Conservation (phyloP, 2,329 filamentous ascomycete genomes). For the Diaporthe ampelina region DNA sequence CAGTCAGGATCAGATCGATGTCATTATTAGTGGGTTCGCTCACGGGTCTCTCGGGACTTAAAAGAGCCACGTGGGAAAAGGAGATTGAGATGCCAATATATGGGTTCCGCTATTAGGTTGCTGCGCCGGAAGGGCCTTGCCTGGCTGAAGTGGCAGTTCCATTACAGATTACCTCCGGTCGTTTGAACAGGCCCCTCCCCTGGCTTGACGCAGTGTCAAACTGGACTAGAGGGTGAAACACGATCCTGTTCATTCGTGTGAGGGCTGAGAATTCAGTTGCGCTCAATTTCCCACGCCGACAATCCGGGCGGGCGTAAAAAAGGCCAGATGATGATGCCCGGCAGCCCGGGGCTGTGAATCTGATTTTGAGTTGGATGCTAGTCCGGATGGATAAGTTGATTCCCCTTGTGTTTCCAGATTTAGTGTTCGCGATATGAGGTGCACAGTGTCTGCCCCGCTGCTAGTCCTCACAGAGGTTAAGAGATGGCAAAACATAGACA, state of each 20-base stretch:
- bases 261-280: constrained; percentile 29
- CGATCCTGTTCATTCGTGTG: constrained; percentile 23
- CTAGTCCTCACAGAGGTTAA: background rate
- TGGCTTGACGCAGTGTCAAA: constrained; percentile 24
- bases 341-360: too few species aligned
- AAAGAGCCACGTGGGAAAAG: constrained; percentile 37
- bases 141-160: too few species aligned
- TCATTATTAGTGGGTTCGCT: constrained; percentile 13
- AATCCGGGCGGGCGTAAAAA: background rate
- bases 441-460: constrained; percentile 14
- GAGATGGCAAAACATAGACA: background rate
- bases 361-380: background rate
- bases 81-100: constrained; percentile 32
- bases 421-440: background rate
- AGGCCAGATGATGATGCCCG: background rate
- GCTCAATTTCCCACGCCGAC: constrained; percentile 5
- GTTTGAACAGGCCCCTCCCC: constrained; percentile 18
- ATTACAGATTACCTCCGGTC: too few species aligned
- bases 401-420: background rate
- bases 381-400: background rate
- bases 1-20: constrained; percentile 16
- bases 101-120: constrained; percentile 19
- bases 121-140: background rate
- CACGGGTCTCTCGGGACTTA: constrained; percentile 29
- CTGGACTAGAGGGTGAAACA: constrained; percentile 32